A percentile compares a stretch with the other conserved stretches of the same genome.
Conservation (phyloP, 371 early-diverging fungal species). For the Chytridiales sp. region DNA sequence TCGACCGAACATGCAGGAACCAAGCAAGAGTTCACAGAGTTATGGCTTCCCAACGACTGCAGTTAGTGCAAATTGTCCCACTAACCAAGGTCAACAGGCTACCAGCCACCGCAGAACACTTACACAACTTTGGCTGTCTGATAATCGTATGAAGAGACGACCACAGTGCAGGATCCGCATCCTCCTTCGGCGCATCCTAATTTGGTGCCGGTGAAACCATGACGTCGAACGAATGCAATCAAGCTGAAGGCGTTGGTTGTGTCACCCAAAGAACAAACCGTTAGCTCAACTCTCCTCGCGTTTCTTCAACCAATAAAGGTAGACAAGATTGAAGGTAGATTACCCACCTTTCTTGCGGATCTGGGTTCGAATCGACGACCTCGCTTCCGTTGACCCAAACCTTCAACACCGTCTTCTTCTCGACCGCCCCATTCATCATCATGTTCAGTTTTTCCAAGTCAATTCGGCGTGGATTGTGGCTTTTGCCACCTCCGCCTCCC, state of each 20-base stretch:
- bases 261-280: background rate
- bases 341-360: conserved; percentile 42
- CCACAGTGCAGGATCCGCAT: conserved; percentile 69
- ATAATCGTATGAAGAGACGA: conserved; percentile 61
- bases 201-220: conserved; percentile 74
- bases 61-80: conserved; percentile 19
- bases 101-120: background rate
- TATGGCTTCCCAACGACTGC: conserved; percentile 34
- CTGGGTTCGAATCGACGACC: conserved; percentile 30
- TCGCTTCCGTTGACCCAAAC: conserved; percentile 29
- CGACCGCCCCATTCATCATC: no score
- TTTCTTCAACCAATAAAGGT: background rate
- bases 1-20: conserved; percentile 68
- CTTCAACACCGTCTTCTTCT: conserved; percentile 3
- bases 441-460: no score
- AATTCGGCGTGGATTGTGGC: no score
- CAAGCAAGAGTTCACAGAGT: conserved; percentile 71
- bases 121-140: conserved; percentile 33
- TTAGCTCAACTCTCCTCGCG: background rate
- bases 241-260: conserved; percentile 26
- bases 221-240: conserved; percentile 63
- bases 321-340: background rate
- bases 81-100: background rate
- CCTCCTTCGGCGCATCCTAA: conserved; percentile 75
- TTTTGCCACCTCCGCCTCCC: no score